Evolutionary conservation across 2,329 filamentous ascomycete genomes (phyloP), one percentile per base, ranked within the genome.

Genomic region (Botrytis fragariae): DNA sequence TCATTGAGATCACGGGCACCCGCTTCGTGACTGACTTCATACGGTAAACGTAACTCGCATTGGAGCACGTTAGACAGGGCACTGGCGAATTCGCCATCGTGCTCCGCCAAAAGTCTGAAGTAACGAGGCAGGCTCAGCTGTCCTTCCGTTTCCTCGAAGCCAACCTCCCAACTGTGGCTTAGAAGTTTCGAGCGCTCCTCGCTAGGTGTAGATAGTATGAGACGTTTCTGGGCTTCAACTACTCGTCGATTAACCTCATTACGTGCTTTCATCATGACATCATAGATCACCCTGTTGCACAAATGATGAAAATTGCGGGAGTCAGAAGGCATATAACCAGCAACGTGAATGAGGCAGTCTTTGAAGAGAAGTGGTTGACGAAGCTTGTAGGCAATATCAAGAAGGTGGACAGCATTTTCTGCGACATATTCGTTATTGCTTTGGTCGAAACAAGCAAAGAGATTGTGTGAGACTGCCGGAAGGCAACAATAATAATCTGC

Each of bases 401-500:
- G 39, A 8, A 61, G 29, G 3, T 20, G 5, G 25, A 22, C n/a
- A 2, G 37, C 12, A 22, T 69, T 9, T 8, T 37, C n/a, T 37
- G 3, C 12, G 14, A 32, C 25, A 44, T 63, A 42, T 3, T 9
- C 4, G 20, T 60, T 71, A 12, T 37, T 20, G 4, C 16, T 18
- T 25, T 62, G 29, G 5, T 39, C 25, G 39, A 63, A 63, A 44
- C 61, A 63, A 29, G 25, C 25, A 4, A 44, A 63, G 25, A 63
- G 61, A 63, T 63, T 63, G 25, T 44, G 39, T 1, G 69, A 71
- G 22, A 71, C 59, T 9, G 42, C 29, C 14, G 69, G 59, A 14
- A 71, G 59, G 18, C 57, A 59, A 6, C 69, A 14, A 62, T 71
- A 71, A 25, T 71, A 71, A 25, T 71, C 69, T 20, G 69, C 69